Base-by-base conservation (phyloP, 257 asterid genomes). In the Nicotiana knightiana region DNA sequence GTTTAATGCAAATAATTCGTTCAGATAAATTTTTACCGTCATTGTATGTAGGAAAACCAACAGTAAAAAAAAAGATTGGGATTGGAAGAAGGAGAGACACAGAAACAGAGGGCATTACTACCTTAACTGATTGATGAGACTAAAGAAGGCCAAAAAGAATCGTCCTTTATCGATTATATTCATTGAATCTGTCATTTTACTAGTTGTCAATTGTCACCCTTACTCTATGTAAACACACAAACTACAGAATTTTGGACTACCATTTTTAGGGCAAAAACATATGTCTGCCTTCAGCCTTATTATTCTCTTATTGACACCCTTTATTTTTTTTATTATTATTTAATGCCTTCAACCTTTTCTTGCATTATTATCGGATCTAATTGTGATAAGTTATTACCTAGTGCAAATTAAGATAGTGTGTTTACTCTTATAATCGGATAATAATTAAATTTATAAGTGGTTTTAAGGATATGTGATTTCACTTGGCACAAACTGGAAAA, bases 171-270 rank as follows among this genome's bases (percentile, higher is more conserved):
- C n/a, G 28, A 39, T 61, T 4, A 32, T 28, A 64, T 80, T 80
- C 82, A 80, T 7, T 80, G 82, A 80, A 80, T 62, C 73, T 63
- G 76, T 80, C 79, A 48, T 73, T 26, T 26, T 51, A 58, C 26
- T 6, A 73, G 63, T 48, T 48, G 79, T 48, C 79, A 53, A 11
- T 53, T 48, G 62, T 73, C 79, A 70, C n/a, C n/a, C 24, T 10
- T 71, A 6, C 46, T 71, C 9, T 48, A 3, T 21, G 1, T 4
- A 70, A 39, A 18, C 2, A 2, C 8, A 48, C 24, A 71, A 71
- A 46, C 48, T 24, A 18, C 39, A 5, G 26, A 33, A 3, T 3
- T 55, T 48, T 48, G 43, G 13, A 48, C 21, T 71, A 71, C 39
- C 61, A 71, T 24, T 12, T 33, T 71, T 13, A 13, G 79, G 43